phyloP scores from a whole-genome alignment of 352 stramenopile species.

The Thraustochytrium sp. region DNA sequence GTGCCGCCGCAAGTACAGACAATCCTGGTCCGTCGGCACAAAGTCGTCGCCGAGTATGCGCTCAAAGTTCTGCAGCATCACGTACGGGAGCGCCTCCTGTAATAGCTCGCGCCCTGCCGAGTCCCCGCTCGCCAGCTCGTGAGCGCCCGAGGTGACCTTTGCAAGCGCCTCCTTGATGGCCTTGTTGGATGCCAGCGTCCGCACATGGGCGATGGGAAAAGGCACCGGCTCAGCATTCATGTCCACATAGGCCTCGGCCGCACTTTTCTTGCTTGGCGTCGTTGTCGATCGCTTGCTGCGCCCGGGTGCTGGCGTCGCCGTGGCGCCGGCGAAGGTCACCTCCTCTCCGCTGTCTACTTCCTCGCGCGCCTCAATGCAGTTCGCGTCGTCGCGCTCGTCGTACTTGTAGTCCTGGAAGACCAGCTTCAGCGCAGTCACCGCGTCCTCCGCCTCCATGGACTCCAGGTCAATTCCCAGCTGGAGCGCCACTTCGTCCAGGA shows the following conservation, averaged over 20 bases:
- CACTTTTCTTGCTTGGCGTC: not conserved
- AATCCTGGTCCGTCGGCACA: constrained; percentile 24
- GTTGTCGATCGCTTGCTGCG: not conserved
- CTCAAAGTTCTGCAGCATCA: not conserved
- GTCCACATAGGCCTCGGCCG: not conserved
- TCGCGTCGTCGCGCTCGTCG: constrained; percentile 29
- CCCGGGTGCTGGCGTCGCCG: too few relatives aligned
- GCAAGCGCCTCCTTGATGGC: constrained; percentile 9
- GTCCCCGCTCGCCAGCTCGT: not conserved
- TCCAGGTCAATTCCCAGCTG: not conserved
- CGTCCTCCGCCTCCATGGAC: not conserved
- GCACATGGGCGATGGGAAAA: not conserved
- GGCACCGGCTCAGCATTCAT: not conserved
- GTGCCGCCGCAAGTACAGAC: constrained; percentile 9
- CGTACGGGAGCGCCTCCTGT: constrained; percentile 8
- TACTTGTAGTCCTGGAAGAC: constrained; percentile 9
- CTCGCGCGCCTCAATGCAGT: constrained; percentile 4
- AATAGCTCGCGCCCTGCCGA: not conserved
- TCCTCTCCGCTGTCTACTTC: not conserved
- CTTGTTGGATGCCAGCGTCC: not conserved
- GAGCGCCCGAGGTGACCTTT: not conserved
- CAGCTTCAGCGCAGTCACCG: constrained; percentile 8
- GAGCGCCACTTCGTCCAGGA: constrained; percentile 18
- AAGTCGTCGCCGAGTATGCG: not conserved
- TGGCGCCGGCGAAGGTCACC: too few relatives aligned